Percentiles rank a stretch among this genome's conserved stretches.
Evolutionary conservation across 176 grass and related monocot genomes (phyloP).

Genomic region (Cymbopogon citratus): DNA sequence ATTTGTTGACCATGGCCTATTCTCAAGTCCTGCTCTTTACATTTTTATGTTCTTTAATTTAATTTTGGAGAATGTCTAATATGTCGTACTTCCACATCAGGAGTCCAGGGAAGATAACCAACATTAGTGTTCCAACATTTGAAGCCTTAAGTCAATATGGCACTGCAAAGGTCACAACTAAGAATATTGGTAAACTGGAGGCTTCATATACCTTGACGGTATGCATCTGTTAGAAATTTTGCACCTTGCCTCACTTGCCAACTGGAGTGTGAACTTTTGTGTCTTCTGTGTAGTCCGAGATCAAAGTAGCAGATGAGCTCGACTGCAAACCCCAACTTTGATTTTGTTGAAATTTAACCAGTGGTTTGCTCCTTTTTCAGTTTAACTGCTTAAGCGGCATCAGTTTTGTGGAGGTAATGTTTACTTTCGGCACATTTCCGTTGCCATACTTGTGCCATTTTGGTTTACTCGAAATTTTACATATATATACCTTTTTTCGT

Average conservation of each 20-base stretch:
- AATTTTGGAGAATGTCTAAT: constrained; percentile 14
- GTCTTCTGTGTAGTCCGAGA: not conserved
- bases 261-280: not conserved
- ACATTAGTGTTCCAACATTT: constrained; percentile 58
- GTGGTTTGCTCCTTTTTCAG: constrained; percentile 49
- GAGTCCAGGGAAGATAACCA: constrained; percentile 78
- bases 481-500: not conserved
- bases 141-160: constrained; percentile 87
- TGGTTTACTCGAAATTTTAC: not conserved
- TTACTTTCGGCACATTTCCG: not conserved
- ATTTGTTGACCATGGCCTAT: not conserved
- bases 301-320: not conserved
- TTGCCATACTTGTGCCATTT: not conserved
- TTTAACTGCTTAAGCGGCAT: constrained; percentile 66
- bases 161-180: constrained; percentile 49
- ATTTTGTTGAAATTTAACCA: constrained; percentile 13
- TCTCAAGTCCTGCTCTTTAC: not conserved
- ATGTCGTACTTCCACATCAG: constrained; percentile 34
- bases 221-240: not conserved
- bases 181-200: constrained; percentile 79
- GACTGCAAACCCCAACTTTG: not conserved
- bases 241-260: not conserved
- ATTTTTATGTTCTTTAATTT: constrained; percentile 3
- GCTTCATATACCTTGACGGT: constrained; percentile 95
- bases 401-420: constrained; percentile 66